Base-by-base conservation (phyloP, 371 early-diverging fungal species). In the Mucor velutinosus region DNA sequence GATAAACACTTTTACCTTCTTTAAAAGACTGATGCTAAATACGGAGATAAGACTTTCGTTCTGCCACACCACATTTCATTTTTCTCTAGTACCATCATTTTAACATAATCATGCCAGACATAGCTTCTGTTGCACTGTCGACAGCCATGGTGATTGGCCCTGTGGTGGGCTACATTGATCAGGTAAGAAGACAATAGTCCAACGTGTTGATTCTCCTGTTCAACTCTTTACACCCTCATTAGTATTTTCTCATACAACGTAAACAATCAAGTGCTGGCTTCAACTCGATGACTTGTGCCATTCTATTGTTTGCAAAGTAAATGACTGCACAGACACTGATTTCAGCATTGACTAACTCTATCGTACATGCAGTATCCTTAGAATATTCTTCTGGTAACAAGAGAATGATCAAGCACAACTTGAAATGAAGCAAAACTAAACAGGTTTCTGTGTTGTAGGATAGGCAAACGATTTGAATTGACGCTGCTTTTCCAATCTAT, bases 401-500 rank as follows among this genome's bases (percentile, higher is more conserved):
- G 56, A 8, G 43, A 39, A 11, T 49, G 30, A 43, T 17, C 45
- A 21, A 25, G 12, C 15, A 35, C 30, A 29, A 21, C 12, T n/a
- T 27, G n/a, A 5, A 65, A 33, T 33, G 43, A 43, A 25, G 58
- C 25, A 39, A 6, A n/a, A 45, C 19, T 51, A 37, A 37, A 37
- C 37, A 14, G 37, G 37, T 11, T 37, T 37, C 14, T 51, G 51
- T 51, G 12, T 51, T 21, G 29, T 21, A 82, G 84, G 83, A 62
- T 84, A 55, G 84, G 87, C 32, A 78, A 80, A 69, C 80, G 85
- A 45, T 90, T 90, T 71, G 90, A 87, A 43, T 66, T 62, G 0
- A 84, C 86, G 11, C 66, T 88, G n/a, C 65, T 90, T 5, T 76
- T 80, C 59, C 90, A 90, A 64, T 86, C 87, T 3, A 78, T 87